Evolutionary conservation across 805 yeast genomes (phyloP).

Genomic region (Candida glaebosa): DNA sequence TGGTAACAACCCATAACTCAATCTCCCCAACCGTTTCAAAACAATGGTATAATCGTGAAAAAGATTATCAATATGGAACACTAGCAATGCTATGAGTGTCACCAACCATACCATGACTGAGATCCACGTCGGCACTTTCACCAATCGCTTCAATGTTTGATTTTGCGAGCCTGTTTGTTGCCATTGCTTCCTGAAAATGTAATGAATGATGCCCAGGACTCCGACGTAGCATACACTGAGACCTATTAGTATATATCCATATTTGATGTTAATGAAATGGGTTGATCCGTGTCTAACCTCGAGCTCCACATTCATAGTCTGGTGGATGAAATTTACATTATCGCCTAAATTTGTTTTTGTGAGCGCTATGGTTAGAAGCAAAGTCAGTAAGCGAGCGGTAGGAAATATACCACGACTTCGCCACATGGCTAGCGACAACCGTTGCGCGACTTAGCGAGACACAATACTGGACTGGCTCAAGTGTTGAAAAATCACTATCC

Average conservation of each 20-base stretch:
- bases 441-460: no score
- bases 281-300: constrained; percentile 42
- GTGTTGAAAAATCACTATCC: no score
- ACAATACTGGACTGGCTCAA: no score
- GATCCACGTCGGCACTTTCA: constrained; percentile 30
- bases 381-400: no score
- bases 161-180: neutral
- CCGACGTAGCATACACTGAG: constrained; percentile 39
- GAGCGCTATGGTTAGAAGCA: no score
- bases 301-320: no score
- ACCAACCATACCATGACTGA: constrained; percentile 33
- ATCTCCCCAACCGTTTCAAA: constrained; percentile 58
- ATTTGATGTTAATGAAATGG: constrained; percentile 56
- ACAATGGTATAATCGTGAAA: constrained; percentile 31
- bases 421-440: no score
- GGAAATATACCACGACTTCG: no score
- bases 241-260: constrained; percentile 52
- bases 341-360: no score
- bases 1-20: constrained; percentile 57
- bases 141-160: constrained; percentile 15
- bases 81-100: constrained; percentile 24
- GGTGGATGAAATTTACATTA: no score
- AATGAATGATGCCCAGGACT: constrained; percentile 4
- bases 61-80: constrained; percentile 31
- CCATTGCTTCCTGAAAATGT: constrained; percentile 7